Base-by-base conservation (phyloP, 2,329 filamentous ascomycete genomes). In the Aureobasidium pullulans region DNA sequence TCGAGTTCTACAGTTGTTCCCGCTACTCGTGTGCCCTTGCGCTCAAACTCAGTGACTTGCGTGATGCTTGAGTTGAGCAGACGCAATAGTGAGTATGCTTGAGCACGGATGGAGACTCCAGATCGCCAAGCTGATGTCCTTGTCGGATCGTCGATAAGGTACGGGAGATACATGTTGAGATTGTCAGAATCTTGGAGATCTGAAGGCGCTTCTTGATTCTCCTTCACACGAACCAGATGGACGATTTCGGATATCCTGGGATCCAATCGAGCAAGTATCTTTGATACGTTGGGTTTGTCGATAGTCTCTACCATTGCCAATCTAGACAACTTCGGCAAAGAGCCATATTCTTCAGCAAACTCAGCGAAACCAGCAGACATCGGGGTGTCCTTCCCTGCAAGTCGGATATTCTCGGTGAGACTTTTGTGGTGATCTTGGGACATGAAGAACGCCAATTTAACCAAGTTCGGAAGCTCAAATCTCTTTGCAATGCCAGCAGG, bases 111-210 rank as follows among this genome's bases (percentile, higher is more conserved):
- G 6, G 69, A 64, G 13, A 67, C 61, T 1, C 74, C 74, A 10
- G 72, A 61, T 29, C 67, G 68, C 76, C 76, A 79, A 6, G 76
- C 75, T 1, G 76, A 74, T 39, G 71, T 69, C 53, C 72, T 69
- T 11, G 68, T 67, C 0, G 75, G 69, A 59, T 79, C 76, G 59
- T 79, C 77, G 11, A 84, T 72, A 0, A 90, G 70, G 23, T 86
- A 77, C 0, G 86, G 85, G 0, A 91, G 76, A 68, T 87, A 92
- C 11, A 89, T 77, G 42, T 78, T 72, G 11, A 72, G 66, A 1
- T 64, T 60, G 2, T 59, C 56, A 42, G 5, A 64, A 39, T 47
- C 65, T 63, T 48, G 32, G 62, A 61, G 29, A 28, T 28, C 16
- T 16, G 37, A 39, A 7, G 43, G 29, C 6, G 32, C 54, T 7